Conservation (phyloP, 2,329 filamentous ascomycete species). For the Colletotrichum simmondsii region DNA sequence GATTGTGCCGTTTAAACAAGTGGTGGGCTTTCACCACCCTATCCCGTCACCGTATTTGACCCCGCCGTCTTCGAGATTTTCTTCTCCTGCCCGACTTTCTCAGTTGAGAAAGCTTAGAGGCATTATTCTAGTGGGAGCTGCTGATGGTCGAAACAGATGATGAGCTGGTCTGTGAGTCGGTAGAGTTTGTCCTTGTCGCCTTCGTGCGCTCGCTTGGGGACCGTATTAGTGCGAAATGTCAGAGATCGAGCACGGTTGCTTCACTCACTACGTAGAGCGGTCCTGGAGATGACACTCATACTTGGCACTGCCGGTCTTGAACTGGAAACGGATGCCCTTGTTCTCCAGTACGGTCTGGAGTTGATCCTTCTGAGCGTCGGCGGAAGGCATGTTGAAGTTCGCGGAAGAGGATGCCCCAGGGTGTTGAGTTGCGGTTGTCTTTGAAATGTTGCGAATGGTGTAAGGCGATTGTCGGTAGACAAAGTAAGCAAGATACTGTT, state of each 20-base stretch:
- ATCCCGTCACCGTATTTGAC: not conserved
- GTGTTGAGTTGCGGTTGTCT: not conserved
- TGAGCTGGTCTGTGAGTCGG: conserved; percentile 46
- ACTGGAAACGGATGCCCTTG: conserved; percentile 56
- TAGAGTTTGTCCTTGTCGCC: conserved; percentile 48
- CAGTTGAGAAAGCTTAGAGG: not conserved
- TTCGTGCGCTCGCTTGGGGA: conserved; percentile 51
- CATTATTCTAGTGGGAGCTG: conserved; percentile 28
- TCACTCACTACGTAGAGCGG: conserved; percentile 55
- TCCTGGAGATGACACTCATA: conserved; percentile 56
- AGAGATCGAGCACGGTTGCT: not conserved
- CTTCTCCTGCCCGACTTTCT: not conserved
- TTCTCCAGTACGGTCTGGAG: conserved; percentile 18
- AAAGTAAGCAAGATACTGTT: not conserved
- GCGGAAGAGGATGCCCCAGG: not conserved
- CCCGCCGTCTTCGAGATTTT: not conserved
- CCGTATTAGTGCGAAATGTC: conserved; percentile 32
- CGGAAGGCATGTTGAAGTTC: conserved; percentile 22
- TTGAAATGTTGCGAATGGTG: not conserved
- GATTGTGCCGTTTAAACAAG: conserved; percentile 7
- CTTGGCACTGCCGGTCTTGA: conserved; percentile 53
- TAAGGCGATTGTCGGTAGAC: not conserved
- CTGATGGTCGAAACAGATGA: conserved; percentile 39
- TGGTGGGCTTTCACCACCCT: not conserved
- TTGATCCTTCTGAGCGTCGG: conserved; percentile 13